Base-by-base conservation (phyloP, 495 filamentous ascomycete genomes). In the Hypoxylon cercidicola region DNA sequence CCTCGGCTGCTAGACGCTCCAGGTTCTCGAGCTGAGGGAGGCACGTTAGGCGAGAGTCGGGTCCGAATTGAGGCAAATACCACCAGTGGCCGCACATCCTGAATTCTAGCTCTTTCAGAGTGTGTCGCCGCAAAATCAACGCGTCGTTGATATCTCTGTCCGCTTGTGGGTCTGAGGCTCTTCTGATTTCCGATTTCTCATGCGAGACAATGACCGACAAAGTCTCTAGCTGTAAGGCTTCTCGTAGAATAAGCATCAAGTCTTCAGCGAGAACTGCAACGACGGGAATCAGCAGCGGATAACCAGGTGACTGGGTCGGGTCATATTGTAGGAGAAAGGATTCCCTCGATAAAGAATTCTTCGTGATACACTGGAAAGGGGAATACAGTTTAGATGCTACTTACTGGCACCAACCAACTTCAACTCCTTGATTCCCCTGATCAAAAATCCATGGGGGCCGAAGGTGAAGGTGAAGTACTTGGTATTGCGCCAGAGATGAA, bases 71-170 rank as follows among this genome's bases (percentile, higher is more conserved):
- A 15, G 1, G 0, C 10, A 20, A 6, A 30, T 35, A 59, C 43
- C 23, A 45, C 0, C 3, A 8, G 3, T 63, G 23, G 19, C 43
- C 12, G 18, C 53, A 51, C 11, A 35, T 46, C 12, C 64, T 54
- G 13, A 68, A n/a, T 21, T 68, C 54, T 1, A 68, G 28, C 9
- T 15, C 28, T 32, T 51, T 55, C 49, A 68, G 18, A 5, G 59
- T 68, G 0, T 55, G 1, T n/a, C 48, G 41, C 18, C 55, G 28
- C 3, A 7, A 13, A 16, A 8, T 1, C 4, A 63, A n/a, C 34
- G 59, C 55, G 7, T 19, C 9, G 45, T 55, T 63, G 43, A 68
- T 15, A 30, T 68, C 43, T 10, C 18, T 0, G 10, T 13, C 45
- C n/a, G 30, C 30, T 32, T 1, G 3, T 25, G 23, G 23, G 5